These are phyloP conservation scores for Pythium scleroteichum DNA, from an alignment of 352 stramenopile species.

Conservation along the genomic window DNA sequence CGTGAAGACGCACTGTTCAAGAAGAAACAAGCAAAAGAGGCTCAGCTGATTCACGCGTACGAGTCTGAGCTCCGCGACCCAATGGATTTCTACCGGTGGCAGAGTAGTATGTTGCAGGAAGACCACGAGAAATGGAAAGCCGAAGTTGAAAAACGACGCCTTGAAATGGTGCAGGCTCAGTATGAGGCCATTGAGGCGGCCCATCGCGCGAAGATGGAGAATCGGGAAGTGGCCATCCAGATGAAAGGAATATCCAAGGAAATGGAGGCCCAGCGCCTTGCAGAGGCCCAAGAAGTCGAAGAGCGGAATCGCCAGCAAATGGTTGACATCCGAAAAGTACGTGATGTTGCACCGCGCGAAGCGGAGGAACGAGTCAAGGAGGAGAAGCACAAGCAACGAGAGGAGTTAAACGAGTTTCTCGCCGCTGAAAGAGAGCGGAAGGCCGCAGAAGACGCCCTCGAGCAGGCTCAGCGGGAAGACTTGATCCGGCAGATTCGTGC, in stretches of 20 bases:
- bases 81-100: conserved; percentile 91
- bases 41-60: conserved; percentile 82
- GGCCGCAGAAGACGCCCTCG: conserved; percentile 53
- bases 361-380: conserved; percentile 62
- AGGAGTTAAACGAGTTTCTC: conserved; percentile 68
- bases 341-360: conserved; percentile 79
- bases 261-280: conserved; percentile 62
- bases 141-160: conserved; percentile 74
- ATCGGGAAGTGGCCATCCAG: conserved; percentile 73
- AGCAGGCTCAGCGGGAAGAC: conserved; percentile 77
- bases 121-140: conserved; percentile 69
- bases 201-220: conserved; percentile 68
- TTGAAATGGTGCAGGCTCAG: conserved; percentile 85
- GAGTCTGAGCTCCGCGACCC: conserved; percentile 90
- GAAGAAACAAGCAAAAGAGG: conserved; percentile 91
- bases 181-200: conserved; percentile 77
- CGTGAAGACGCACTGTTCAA: conserved; percentile 91
- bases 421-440: conserved; percentile 63
- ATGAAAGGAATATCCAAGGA: conserved; percentile 77
- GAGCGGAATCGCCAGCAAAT: conserved; percentile 59
- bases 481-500: conserved; percentile 87
- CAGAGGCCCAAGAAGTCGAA: conserved; percentile 56
- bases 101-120: conserved; percentile 79
- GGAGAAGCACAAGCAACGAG: conserved; percentile 60
- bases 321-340: conserved; percentile 68